Conservation (phyloP, 2,329 filamentous ascomycete species). For the Fusarium sp. region DNA sequence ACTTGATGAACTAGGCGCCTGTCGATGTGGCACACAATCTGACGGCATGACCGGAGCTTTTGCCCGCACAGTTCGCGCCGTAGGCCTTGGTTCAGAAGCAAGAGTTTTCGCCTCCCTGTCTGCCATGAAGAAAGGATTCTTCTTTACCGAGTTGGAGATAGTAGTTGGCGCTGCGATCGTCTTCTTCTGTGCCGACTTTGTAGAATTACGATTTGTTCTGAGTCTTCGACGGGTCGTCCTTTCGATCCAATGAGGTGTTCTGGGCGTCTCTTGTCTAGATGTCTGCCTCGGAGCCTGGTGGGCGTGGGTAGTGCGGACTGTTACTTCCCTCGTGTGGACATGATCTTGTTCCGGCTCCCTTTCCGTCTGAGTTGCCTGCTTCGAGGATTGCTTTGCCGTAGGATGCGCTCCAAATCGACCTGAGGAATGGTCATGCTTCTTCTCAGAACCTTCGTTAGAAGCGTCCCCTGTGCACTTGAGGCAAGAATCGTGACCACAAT, state of each 20-base stretch:
- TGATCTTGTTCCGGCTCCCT: constrained; percentile 9
- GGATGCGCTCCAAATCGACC: constrained; percentile 16
- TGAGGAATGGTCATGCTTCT: constrained; percentile 3
- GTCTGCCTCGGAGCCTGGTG: constrained; percentile 26
- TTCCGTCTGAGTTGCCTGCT: constrained; percentile 4
- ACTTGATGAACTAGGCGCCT: constrained; percentile 24
- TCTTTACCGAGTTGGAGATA: constrained; percentile 41
- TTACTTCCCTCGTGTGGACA: constrained; percentile 8
- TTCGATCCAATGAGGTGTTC: constrained; percentile 17
- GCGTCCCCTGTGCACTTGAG: constrained; percentile 61
- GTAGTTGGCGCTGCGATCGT: constrained; percentile 26
- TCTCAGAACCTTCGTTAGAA: constrained; percentile 25
- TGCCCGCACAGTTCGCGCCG: constrained; percentile 37
- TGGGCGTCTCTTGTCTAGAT: constrained; percentile 28
- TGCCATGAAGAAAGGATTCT: constrained; percentile 54
- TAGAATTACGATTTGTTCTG: constrained; percentile 7
- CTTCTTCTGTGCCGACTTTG: constrained; percentile 23
- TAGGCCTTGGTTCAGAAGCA: constrained; percentile 42
- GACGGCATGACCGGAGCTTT: constrained; percentile 44
- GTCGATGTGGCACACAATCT: constrained; percentile 50
- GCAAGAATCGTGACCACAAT: constrained; percentile 68
- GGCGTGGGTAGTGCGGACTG: constrained; percentile 13
- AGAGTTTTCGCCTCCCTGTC: constrained; percentile 46
- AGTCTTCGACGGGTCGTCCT: constrained; percentile 18
- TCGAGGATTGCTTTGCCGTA: constrained; percentile 8